Evolutionary conservation across 805 yeast species (phyloP).

Genomic region (Candida adriatica): DNA sequence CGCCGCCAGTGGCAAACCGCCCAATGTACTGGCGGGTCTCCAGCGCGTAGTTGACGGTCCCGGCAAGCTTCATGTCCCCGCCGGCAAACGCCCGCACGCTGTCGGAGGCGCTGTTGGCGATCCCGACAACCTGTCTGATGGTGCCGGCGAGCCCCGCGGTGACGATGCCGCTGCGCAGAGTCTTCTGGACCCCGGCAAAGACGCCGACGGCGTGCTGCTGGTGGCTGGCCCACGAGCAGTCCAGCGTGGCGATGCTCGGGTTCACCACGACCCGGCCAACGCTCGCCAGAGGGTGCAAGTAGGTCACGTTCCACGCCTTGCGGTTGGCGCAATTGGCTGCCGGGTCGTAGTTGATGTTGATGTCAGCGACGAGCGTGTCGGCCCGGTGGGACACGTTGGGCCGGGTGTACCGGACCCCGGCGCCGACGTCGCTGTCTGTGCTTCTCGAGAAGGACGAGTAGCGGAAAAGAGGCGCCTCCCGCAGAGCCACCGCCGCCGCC

Average conservation of each 20-base stretch:
- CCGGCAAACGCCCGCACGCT: constrained; percentile 49
- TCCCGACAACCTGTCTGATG: constrained; percentile 48
- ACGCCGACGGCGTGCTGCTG: constrained; percentile 43
- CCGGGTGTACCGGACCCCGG: constrained; percentile 30
- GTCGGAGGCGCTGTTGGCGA: constrained; percentile 48
- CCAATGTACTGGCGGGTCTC: constrained; percentile 39
- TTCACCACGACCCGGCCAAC: constrained; percentile 39
- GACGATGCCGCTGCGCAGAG: constrained; percentile 24
- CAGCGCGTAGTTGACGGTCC: constrained; percentile 32
- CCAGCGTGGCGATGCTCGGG: constrained; percentile 40
- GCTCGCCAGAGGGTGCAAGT: constrained; percentile 38
- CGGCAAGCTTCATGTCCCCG: constrained; percentile 47
- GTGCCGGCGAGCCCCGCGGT: constrained; percentile 54
- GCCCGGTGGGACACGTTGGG: constrained; percentile 54
- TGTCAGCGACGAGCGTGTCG: constrained; percentile 40
- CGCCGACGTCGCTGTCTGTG: constrained; percentile 28
- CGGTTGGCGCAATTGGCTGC: constrained; percentile 37
- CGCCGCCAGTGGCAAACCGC: constrained; percentile 42
- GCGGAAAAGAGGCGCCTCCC: constrained; percentile 27
- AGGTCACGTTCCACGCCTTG: constrained; percentile 43
- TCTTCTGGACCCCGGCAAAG: constrained; percentile 40
- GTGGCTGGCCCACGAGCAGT: constrained; percentile 45
- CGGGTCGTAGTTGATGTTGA: constrained; percentile 41
- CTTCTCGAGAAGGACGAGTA: constrained; percentile 29
- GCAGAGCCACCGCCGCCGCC: constrained; percentile 35